Evolutionary conservation across 768 basidiomycete species (phyloP), one percentile per base, ranked within the genome.

Genomic region (Suillus hirtellus): DNA sequence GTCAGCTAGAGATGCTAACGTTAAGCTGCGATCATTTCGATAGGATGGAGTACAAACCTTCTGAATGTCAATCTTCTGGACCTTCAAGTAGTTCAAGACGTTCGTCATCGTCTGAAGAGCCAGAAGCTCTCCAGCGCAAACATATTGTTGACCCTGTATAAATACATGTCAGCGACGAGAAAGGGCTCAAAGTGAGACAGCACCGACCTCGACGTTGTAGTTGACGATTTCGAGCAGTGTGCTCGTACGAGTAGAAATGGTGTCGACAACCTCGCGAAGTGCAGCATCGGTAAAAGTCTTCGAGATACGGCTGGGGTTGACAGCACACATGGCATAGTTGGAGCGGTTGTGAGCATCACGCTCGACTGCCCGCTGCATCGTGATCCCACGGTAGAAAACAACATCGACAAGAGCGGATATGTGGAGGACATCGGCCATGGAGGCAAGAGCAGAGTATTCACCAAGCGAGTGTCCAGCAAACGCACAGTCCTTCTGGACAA

Each of bases 261-360:
- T 85, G 67, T 99, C 96, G 55, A 99, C 96, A 55, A 99, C 95
- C 77, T 99, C 97, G 43, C 96, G 87, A n/a, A 99, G 84, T 7
- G 96, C 96, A 1, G 89, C 87, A 64, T 99, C 97, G 66, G 88
- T 95, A 82, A 99, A 99, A 1, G 93, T 89, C 74, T 89, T 90
- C 40, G 94, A 93, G 65, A 99, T 93, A 61, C 96, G 90, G 69
- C 93, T 90, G 3, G 96, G 96, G 76, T 99, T 99, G 69, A 97
- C 92, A n/a, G 97, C 96, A 76, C 95, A 96, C 97, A 99, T 99
- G 10, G 95, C 96, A 70, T 98, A 99, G 74, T 96, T 95, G 31
- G 94, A 96, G 43, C 97, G 87, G 71, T 96, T 96, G 63, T 92
- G 81, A 2, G 89, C 82, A 72, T 99, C 97, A 38, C 97, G 93